Conservation (phyloP, 768 basidiomycete species). For the Pisolithus orientalis region DNA sequence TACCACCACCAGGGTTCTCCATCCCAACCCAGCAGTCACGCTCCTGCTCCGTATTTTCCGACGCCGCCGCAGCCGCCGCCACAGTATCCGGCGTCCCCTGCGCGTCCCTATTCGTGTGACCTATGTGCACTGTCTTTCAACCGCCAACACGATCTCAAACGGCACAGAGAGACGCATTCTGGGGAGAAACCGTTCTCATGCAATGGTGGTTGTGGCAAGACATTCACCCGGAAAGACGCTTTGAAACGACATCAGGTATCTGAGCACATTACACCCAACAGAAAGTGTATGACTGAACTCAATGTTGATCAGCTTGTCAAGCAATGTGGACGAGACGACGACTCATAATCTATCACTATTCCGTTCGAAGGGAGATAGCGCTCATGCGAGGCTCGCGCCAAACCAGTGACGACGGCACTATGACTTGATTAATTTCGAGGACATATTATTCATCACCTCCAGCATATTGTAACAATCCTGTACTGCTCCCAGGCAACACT, state of each 20-base stretch:
- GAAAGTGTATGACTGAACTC: slow-evolving; percentile 3
- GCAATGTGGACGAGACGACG: slow-evolving; percentile 69
- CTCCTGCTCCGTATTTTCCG: slow-evolving; percentile 29
- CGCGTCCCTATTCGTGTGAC: slow-evolving; percentile 61
- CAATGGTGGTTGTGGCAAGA: slow-evolving; percentile 82
- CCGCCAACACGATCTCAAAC: slow-evolving; percentile 78
- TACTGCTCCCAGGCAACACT: slow-evolving; percentile 11
- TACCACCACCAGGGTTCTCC: slow-evolving; percentile 19
- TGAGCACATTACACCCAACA: neutral
- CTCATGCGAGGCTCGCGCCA: slow-evolving; percentile 7
- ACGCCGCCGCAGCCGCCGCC: slow-evolving; percentile 31
- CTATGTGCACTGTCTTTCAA: slow-evolving; percentile 80
- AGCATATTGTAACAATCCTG: slow-evolving; percentile 18
- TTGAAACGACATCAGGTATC: slow-evolving; percentile 79
- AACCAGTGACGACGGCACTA: slow-evolving; percentile 6
- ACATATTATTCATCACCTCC: slow-evolving; percentile 11
- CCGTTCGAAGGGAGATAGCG: slow-evolving; percentile 13
- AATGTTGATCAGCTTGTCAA: slow-evolving; percentile 56
- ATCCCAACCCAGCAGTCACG: slow-evolving; percentile 8
- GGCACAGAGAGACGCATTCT: slow-evolving; percentile 79
- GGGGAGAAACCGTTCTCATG: slow-evolving; percentile 82
- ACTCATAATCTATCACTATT: slow-evolving; percentile 16
- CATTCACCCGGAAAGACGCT: slow-evolving; percentile 82
- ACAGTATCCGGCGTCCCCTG: slow-evolving; percentile 54
- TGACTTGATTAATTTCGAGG: no score